Evolutionary conservation across 164 flowering plant species (phyloP), one percentile per base, ranked within the genome.

Genomic region (Echeveria elegans): DNA sequence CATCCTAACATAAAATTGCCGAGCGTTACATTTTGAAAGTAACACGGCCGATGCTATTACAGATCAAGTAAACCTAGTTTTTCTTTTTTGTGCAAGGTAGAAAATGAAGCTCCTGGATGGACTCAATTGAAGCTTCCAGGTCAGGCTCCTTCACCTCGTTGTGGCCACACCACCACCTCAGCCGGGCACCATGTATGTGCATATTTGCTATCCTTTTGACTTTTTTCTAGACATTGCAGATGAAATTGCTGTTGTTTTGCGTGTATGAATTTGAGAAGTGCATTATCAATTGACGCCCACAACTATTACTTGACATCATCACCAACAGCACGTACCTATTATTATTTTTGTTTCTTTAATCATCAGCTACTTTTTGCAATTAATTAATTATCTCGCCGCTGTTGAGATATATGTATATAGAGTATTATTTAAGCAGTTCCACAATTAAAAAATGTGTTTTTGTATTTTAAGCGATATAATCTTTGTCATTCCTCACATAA

Each of bases 51-150:
- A 56, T 56, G 61, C 32, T 26, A 12, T 37, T 32, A 21, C 45
- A 40, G 26, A 18, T 32, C 41, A 6, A 63, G 19, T 63, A 12
- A 34, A 18, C 28, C 52, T 48, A 36, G 61, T 65, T 48, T 69
- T 24, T 71, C 64, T 77, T 78, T 78, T 37, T 84, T 85, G 85
- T 82, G 93, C 85, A 91, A 83, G 96, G 82, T 78, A 92, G 97
- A 95, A 80, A 88, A 83, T 83, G 97, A 95, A 83, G 70, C 84
- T 48, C 97, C 99, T 69, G 96, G 94, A 72, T 95, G 97, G 99
- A 95, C 99, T 69, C 97, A 88, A 68, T 76, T 95, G 78, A 95
- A 88, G 88, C 97, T 95, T 87, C 99, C 97, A 14, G 97, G 99
- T 67, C 97, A 90, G 77, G 83, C 92, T 73, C 99, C 99, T 75